Base-by-base conservation (phyloP, 768 basidiomycete genomes). In the Tricholoma hemisulphureum region DNA sequence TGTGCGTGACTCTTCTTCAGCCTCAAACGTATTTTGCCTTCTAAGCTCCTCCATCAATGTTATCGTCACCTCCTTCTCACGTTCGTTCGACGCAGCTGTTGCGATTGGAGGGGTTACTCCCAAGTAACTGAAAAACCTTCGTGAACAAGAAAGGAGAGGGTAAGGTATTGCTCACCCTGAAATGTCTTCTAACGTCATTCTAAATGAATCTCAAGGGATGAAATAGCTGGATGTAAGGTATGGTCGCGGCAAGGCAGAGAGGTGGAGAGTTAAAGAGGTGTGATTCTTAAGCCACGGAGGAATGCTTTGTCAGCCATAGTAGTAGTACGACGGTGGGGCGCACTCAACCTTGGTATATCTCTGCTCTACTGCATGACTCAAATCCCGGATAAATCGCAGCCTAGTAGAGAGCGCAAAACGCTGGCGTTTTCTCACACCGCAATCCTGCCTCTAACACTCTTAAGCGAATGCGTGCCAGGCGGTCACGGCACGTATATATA, bases 41-140 rank as follows among this genome's bases (percentile, higher is more conserved):
- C 86, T 82, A 29, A 99, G 81, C 72, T 99, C 96, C 57, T 93
- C 87, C 89, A 98, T 92, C 53, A 99, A 77, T 6, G 91, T 89
- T 16, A 78, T 67, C 0, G 91, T 93, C 20, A 94, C 89, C 71
- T 91, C 89, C 71, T 87, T 88, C 75, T 94, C 92, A 65, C 87
- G 81, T 58, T 85, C 81, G 51, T 73, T 91, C 18, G 92, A 94
- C 63, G 89, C 87, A 29, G 71, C 74, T 21, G 82, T 84, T 46
- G 91, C 87, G 65, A 96, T 95, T 53, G 93, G 94, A 35, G 88
- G 87, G 13, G 91, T 94, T 24, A 94, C 91, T 58, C 91, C 91
- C 51, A 88, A 78, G 73, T 82, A 88, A 65, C 90, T 92, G 35
- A 61, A 64, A 59, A 66, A 31, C n/a, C 55, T 50, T 53, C 26